These are phyloP conservation scores for Conticribra weissflogii DNA, from an alignment of 108 stramenopile genomes.

Conservation along the genomic window DNA sequence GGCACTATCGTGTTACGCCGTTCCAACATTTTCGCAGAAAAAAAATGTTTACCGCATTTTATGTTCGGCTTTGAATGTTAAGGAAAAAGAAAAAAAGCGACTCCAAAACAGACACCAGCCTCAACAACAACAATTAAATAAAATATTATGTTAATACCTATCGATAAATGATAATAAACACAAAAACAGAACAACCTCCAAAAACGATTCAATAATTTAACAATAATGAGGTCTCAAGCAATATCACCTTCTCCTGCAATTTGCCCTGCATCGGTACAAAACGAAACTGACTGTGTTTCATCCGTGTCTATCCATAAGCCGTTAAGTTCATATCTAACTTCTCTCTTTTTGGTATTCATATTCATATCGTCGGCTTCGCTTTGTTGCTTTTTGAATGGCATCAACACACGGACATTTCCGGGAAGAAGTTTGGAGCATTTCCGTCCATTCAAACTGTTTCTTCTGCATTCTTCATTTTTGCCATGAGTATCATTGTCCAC, in stretches of 20 bases:
- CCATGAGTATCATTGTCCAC: background rate
- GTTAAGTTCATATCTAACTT: conserved; percentile 25
- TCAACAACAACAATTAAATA: too few species aligned
- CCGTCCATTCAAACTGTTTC: conserved; percentile 6
- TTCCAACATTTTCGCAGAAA: too few species aligned
- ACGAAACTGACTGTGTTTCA: conserved; percentile 30
- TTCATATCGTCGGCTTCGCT: background rate
- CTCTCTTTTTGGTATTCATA: conserved; percentile 1
- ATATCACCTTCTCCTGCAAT: conserved; percentile 32
- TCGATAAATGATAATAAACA: too few species aligned
- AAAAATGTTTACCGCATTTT: too few species aligned
- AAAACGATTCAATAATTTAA: background rate
- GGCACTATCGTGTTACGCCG: too few species aligned
- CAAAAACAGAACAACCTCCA: background rate
- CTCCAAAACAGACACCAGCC: too few species aligned
- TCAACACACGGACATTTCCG: conserved; percentile 14
- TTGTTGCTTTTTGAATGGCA: background rate
- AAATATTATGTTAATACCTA: too few species aligned
- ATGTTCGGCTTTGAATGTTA: too few species aligned
- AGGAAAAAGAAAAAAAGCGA: too few species aligned
- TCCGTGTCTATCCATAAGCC: conserved; percentile 39
- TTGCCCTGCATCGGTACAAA: conserved; percentile 38
- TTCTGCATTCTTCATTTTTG: background rate
- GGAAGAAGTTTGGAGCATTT: conserved; percentile 11
- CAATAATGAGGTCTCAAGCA: conserved; percentile 7